phyloP scores from a whole-genome alignment of 441 rosid genomes.

The Gossypium trilobum region DNA sequence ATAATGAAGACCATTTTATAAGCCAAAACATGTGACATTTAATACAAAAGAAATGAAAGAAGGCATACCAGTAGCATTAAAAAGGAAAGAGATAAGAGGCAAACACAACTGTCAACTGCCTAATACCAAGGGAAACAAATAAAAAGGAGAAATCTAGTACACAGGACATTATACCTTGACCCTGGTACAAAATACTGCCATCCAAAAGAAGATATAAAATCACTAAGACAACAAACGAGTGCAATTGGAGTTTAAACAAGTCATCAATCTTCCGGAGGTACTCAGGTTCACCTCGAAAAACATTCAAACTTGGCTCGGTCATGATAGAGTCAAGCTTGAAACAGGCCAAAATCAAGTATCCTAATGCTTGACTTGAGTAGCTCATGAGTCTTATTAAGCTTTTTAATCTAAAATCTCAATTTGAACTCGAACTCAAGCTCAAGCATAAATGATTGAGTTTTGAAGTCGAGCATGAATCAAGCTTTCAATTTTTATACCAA shows the following conservation, averaged over 20 bases:
- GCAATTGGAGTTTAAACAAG: neutral
- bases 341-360: neutral
- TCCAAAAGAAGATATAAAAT: neutral
- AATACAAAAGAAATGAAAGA: neutral
- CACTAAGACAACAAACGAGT: neutral
- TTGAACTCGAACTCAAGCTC: neutral
- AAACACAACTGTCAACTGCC: neutral
- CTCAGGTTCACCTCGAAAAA: neutral
- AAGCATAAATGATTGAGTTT: neutral
- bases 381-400: neutral
- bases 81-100: neutral
- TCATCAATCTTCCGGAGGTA: neutral
- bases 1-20: neutral
- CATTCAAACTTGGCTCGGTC: neutral
- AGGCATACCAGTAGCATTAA: neutral
- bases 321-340: neutral
- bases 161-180: neutral
- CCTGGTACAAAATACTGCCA: neutral
- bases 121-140: neutral
- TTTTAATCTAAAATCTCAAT: neutral
- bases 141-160: neutral
- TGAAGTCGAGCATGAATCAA: neutral
- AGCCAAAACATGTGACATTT: slow-evolving; percentile 1
- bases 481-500: neutral
- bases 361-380: neutral